These are phyloP conservation scores for Ettlia oleoabundans DNA, from an alignment of 139 green algal species.

Conservation along the genomic window DNA sequence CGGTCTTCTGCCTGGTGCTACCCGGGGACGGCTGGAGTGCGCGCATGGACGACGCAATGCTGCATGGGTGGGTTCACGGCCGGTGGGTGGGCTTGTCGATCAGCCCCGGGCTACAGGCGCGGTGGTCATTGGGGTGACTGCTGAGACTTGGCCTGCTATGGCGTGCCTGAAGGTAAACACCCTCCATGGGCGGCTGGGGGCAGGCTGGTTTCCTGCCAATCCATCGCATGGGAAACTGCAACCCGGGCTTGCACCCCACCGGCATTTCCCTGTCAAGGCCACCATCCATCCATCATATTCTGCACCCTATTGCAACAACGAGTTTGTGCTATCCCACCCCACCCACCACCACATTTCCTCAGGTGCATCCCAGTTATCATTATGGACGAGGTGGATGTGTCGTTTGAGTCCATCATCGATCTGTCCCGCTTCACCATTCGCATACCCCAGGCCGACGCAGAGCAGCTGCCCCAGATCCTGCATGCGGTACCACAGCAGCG, in stretches of 20 bases:
- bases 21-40: conserved; percentile 66
- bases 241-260: no score
- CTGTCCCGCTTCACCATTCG: conserved; percentile 24
- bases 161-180: no score
- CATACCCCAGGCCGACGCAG: conserved; percentile 39
- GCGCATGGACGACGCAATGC: conserved; percentile 66
- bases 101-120: neutral
- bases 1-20: conserved; percentile 52
- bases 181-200: no score
- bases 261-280: no score
- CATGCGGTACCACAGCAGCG: conserved; percentile 25
- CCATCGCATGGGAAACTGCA: no score
- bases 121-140: neutral
- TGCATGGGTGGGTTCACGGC: conserved; percentile 69
- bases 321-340: neutral
- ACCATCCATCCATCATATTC: no score
- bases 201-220: no score
- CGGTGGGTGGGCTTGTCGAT: neutral
- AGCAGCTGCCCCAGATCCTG: conserved; percentile 57
- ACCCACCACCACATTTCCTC: neutral
- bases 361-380: conserved; percentile 26
- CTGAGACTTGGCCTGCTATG: no score
- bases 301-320: no score
- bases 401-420: conserved; percentile 37
- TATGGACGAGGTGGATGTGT: conserved; percentile 41